Evolutionary conservation across 768 basidiomycete species (phyloP), one percentile per base, ranked within the genome.

Genomic region (Trametes coccinea): DNA sequence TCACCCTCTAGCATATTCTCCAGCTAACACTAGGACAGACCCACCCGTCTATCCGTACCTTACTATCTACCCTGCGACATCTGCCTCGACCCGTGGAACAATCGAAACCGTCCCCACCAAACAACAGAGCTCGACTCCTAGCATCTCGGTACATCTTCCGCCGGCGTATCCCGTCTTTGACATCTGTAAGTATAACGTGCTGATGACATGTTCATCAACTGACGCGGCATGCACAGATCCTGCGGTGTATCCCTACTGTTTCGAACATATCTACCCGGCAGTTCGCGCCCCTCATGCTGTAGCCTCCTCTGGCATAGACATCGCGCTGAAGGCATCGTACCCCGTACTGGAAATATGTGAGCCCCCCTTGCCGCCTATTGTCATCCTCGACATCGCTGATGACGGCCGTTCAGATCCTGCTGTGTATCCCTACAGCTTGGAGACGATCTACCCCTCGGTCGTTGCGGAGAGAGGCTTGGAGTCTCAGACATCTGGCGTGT

Each of bases 11-110:
- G 29, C 31, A 41, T 49, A 10, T 50, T 40, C n/a, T 14, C 16
- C 22, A 22, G 31, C 39, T 7, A 40, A 4, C 29, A 16, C 30
- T 4, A 16, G 47, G 8, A 17, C 53, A 80, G 79, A 80, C 68
- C 69, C 70, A 54, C 64, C 75, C 55, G 70, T 73, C 48, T 82
- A 83, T 68, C 79, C 81, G 7, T 76, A 75, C 65, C 64, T 80
- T 14, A 54, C 72, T 46, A 75, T 79, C 51, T 80, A 81, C 63
- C 73, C 75, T n/a, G 54, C 66, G 29, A 47, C 64, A 13, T 53
- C 46, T 46, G 34, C 34, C 11, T 17, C 11, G 10, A 22, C 45
- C 22, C 45, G 9, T 10, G 56, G 34, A 34, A 44, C 17, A 3
- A 8, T n/a, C 37, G 49, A 17, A 2, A 29, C 30, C 13, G 33